These are phyloP conservation scores for Aspergillus oerlinghausenensis DNA, from an alignment of 2,329 filamentous ascomycete genomes.

Conservation along the genomic window DNA sequence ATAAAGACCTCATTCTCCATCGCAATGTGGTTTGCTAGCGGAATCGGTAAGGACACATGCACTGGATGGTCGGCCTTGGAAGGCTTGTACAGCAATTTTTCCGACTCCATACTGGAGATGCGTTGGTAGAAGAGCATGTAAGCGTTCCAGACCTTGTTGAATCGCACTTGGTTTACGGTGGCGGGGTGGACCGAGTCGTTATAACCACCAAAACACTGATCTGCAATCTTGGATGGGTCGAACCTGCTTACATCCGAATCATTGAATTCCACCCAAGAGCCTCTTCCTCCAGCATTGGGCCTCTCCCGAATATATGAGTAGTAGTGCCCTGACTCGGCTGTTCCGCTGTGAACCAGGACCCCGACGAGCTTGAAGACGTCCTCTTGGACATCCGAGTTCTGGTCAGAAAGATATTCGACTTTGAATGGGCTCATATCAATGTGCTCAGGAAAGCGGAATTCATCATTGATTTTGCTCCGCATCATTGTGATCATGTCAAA, in stretches of 20 bases:
- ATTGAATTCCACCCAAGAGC: conserved; percentile 86
- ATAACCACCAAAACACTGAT: conserved; percentile 72
- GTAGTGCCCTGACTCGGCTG: conserved; percentile 91
- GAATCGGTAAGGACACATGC: conserved; percentile 43
- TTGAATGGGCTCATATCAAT: conserved; percentile 91
- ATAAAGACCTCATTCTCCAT: conserved; percentile 69
- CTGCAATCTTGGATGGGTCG: conserved; percentile 67
- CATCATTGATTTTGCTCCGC: conserved; percentile 90
- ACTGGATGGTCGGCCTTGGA: conserved; percentile 47
- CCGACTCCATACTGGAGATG: conserved; percentile 57
- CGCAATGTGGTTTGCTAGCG: conserved; percentile 54
- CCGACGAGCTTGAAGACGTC: conserved; percentile 94
- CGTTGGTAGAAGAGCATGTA: conserved; percentile 99
- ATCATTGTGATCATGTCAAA: conserved; percentile 60
- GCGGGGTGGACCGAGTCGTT: conserved; percentile 52
- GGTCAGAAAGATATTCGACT: conserved; percentile 71
- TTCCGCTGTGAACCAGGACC: conserved; percentile 87
- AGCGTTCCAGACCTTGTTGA: conserved; percentile 73
- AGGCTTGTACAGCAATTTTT: conserved; percentile 46
- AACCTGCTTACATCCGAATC: conserved; percentile 77
- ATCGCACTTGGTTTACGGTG: conserved; percentile 42
- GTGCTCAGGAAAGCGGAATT: conserved; percentile 77
- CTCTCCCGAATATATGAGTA: conserved; percentile 91
- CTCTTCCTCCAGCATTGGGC: conserved; percentile 47
- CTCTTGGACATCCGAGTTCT: conserved; percentile 50